These are phyloP conservation scores for Noccaea caerulescens DNA, from an alignment of 345 rosid species.

Conservation along the genomic window DNA sequence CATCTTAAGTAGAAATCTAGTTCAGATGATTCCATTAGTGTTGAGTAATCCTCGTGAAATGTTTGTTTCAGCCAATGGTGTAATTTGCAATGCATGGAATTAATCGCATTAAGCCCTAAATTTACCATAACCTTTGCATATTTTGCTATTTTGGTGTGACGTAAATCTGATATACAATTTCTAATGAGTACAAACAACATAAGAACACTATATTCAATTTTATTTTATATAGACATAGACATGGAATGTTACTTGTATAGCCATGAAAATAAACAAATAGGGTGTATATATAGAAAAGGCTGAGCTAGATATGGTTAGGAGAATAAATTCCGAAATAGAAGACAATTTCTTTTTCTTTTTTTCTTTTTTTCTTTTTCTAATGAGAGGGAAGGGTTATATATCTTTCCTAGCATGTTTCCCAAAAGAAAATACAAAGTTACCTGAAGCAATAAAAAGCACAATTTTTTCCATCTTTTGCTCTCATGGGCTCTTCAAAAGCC, in stretches of 20 bases:
- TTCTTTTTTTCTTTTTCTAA: background rate
- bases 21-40: background rate
- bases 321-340: conserved; percentile 24
- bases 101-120: background rate
- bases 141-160: background rate
- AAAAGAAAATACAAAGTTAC: conserved; percentile 33
- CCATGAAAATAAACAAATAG: background rate
- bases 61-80: background rate
- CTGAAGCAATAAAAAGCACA: conserved; percentile 32
- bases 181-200: background rate
- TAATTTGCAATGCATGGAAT: background rate
- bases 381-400: conserved; percentile 16
- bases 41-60: background rate
- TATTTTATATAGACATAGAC: background rate
- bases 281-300: background rate
- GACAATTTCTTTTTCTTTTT: background rate
- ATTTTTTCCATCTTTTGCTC: conserved; percentile 13
- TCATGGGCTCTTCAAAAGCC: conserved; percentile 35
- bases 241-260: background rate
- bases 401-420: conserved; percentile 15
- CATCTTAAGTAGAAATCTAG: conserved; percentile 2
- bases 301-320: conserved; percentile 1
- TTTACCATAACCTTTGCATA: background rate
- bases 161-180: background rate
- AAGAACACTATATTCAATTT: background rate